A percentile compares a stretch with the other conserved stretches of the same genome.
These are phyloP conservation scores for Mikania micrantha DNA, from an alignment of 129 eudicot species.

Conservation along the genomic window DNA sequence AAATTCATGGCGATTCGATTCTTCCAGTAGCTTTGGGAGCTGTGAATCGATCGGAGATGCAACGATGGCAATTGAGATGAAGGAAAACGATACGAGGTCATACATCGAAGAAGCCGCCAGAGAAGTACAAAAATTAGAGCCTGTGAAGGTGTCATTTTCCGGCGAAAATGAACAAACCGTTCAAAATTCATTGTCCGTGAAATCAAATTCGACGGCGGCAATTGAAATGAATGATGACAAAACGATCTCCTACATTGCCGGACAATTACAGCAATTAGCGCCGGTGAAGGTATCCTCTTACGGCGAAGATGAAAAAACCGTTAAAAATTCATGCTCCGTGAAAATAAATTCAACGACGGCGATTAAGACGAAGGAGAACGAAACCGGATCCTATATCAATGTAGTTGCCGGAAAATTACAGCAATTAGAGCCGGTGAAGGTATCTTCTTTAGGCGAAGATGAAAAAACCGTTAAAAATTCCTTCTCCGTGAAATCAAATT, in stretches of 20 bases:
- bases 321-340: background rate
- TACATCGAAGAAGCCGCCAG: background rate
- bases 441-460: conserved; percentile 1
- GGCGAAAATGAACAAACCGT: background rate
- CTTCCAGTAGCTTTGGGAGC: conserved; percentile 35
- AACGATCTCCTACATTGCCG: background rate
- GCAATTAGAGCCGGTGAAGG: conserved; percentile 5
- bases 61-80: conserved; percentile 5
- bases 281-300: background rate
- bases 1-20: conserved; percentile 7
- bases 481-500: background rate
- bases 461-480: background rate
- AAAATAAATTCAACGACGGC: conserved; percentile 2
- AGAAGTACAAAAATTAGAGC: conserved; percentile 13
- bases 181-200: background rate
- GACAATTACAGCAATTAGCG: background rate
- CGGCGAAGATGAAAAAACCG: conserved; percentile 4
- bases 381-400: conserved; percentile 8
- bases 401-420: conserved; percentile 17
- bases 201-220: background rate
- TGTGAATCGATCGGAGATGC: conserved; percentile 55
- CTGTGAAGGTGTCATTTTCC: background rate
- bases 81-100: conserved; percentile 15
- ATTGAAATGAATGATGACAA: background rate
- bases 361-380: conserved; percentile 20